Evolutionary conservation across 176 grass and related monocot genomes (phyloP).

Genomic region (Miscanthus lutarioriparius): DNA sequence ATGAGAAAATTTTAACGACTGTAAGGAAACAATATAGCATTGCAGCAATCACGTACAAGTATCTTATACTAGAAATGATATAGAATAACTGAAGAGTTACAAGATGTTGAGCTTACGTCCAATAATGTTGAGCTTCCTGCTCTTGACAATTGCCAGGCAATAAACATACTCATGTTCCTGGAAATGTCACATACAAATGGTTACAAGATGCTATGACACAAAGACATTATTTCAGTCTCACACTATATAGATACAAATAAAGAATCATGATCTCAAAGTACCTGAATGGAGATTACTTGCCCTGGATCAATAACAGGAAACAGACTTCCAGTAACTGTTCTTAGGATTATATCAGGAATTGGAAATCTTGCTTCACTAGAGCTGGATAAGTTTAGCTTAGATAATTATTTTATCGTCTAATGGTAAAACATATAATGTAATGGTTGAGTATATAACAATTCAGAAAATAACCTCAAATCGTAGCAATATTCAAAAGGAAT

Average conservation of each 20-base stretch:
- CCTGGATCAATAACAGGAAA: constrained; percentile 69
- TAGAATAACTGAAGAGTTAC: background rate
- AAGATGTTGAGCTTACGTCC: constrained; percentile 60
- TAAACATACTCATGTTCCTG: constrained; percentile 69
- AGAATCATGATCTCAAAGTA: background rate
- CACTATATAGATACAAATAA: background rate
- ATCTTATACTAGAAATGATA: background rate
- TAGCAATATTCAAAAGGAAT: constrained; percentile 91
- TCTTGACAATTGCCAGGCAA: constrained; percentile 77
- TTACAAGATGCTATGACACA: constrained; percentile 15
- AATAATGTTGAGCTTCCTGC: constrained; percentile 75
- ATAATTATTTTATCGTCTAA: constrained; percentile 1
- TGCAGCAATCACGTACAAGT: background rate
- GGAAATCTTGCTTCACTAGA: constrained; percentile 46
- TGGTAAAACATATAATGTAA: background rate
- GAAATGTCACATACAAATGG: constrained; percentile 14
- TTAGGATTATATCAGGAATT: constrained; percentile 71
- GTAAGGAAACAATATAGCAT: background rate
- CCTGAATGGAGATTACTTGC: constrained; percentile 59
- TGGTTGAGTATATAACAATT: background rate
- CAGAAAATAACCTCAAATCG: constrained; percentile 53
- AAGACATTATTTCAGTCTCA: background rate
- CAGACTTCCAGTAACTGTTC: constrained; percentile 50
- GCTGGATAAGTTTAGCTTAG: constrained; percentile 36
- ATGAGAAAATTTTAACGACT: background rate